phyloP scores from a whole-genome alignment of 495 filamentous ascomycete genomes.

The Penicillium samsonianum region DNA sequence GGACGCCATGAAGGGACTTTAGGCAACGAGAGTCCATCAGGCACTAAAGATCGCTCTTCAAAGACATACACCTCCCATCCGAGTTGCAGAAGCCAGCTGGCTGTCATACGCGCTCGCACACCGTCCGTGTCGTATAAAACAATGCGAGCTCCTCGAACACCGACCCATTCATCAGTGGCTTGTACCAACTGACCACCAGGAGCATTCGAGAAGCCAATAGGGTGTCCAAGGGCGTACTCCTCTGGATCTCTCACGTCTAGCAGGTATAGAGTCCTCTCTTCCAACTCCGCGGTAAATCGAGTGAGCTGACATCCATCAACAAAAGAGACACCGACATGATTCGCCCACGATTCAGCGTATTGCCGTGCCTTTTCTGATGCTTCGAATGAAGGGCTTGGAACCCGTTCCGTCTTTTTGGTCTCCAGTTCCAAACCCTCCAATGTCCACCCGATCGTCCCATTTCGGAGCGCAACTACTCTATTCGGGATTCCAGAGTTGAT shows the following conservation, averaged over 20 bases:
- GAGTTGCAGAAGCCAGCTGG: slow-evolving; percentile 30
- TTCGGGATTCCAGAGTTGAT: slow-evolving; percentile 27
- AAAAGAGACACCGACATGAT: slow-evolving; percentile 17
- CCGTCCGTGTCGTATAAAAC: slow-evolving; percentile 31
- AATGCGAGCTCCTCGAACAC: slow-evolving; percentile 28
- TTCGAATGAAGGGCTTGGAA: slow-evolving; percentile 18
- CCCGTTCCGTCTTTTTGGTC: slow-evolving; percentile 13
- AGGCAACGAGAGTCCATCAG: slow-evolving; percentile 3
- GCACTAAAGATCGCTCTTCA: slow-evolving; percentile 4
- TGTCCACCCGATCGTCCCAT: slow-evolving; percentile 34
- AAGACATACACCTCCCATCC: slow-evolving; percentile 32
- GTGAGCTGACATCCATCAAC: slow-evolving; percentile 6
- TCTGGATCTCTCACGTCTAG: slow-evolving; percentile 30
- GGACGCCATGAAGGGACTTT: slow-evolving; percentile 7
- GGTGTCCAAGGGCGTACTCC: slow-evolving; percentile 25
- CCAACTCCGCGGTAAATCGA: slow-evolving; percentile 11
- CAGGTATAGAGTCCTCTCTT: slow-evolving; percentile 23
- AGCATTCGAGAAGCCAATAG: slow-evolving; percentile 26
- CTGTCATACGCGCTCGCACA: slow-evolving; percentile 29
- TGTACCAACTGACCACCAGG: slow-evolving; percentile 33
- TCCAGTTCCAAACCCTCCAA: slow-evolving; percentile 28
- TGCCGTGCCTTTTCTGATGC: slow-evolving; percentile 17
- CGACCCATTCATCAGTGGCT: slow-evolving; percentile 32
- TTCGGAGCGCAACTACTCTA: slow-evolving; percentile 28
- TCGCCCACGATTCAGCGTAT: slow-evolving; percentile 23